Percentiles rank a stretch among this genome's conserved stretches.
phyloP scores from a whole-genome alignment of 78 protist genomes.

The Emiliania huxleyi region DNA sequence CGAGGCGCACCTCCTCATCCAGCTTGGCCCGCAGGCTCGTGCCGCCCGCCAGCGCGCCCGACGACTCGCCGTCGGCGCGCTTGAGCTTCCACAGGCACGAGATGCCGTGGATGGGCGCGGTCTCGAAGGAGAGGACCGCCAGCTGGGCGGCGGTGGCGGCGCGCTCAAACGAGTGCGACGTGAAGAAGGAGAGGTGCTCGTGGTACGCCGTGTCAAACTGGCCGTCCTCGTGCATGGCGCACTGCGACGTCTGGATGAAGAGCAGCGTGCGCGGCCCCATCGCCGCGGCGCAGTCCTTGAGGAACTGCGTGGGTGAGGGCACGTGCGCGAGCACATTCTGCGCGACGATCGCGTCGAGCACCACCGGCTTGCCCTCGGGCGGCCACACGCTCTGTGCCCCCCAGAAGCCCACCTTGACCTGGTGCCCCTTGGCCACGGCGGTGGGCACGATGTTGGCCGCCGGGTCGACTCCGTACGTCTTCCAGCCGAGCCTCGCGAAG shows the following conservation, averaged over 20 bases:
- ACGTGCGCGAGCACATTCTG: conserved; percentile 10
- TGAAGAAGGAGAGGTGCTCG: conserved; percentile 24
- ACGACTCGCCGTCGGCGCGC: background rate
- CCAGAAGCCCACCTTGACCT: background rate
- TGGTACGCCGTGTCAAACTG: conserved; percentile 11
- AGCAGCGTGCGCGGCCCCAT: background rate
- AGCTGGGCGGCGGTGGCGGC: background rate
- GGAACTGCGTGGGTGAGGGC: no score
- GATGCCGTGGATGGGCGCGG: background rate
- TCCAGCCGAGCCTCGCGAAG: background rate
- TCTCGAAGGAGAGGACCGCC: background rate
- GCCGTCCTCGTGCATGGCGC: background rate
- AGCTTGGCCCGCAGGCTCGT: background rate
- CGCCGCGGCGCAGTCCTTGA: background rate
- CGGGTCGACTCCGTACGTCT: background rate
- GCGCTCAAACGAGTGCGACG: no score
- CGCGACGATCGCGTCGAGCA: background rate
- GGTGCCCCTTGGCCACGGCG: background rate
- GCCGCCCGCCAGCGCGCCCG: background rate
- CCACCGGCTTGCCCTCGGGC: background rate
- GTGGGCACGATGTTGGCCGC: background rate
- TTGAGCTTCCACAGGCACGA: background rate
- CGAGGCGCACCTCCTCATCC: background rate
- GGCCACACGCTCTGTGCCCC: background rate
- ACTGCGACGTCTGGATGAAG: background rate